These are phyloP conservation scores for Lentinula raphanica DNA, from an alignment of 768 basidiomycete species.

Conservation along the genomic window DNA sequence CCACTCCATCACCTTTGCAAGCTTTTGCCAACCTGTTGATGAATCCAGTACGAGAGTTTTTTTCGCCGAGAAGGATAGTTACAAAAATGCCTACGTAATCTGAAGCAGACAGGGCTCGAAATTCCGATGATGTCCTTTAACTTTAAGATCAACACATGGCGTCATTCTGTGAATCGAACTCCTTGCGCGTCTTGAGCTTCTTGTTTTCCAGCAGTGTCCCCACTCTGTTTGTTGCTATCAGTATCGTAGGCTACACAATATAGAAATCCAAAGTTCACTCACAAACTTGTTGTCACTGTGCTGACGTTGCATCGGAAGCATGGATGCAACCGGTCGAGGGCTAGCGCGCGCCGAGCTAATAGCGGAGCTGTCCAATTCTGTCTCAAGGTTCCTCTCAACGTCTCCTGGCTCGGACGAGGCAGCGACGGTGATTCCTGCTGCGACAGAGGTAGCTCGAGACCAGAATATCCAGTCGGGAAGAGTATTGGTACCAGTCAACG, in stretches of 20 bases:
- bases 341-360: conserved; percentile 27
- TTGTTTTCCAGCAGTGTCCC: neutral
- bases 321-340: neutral
- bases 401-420: conserved; percentile 6
- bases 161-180: neutral
- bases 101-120: neutral
- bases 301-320: neutral
- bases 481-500: conserved; percentile 31
- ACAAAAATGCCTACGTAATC: too few relatives aligned
- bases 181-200: neutral
- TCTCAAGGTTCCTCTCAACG: conserved; percentile 4
- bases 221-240: neutral
- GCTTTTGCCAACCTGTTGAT: too few relatives aligned
- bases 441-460: conserved; percentile 20
- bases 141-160: neutral
- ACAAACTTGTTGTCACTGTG: neutral
- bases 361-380: conserved; percentile 14
- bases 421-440: neutral
- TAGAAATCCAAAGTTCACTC: neutral
- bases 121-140: neutral
- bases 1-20: too few relatives aligned
- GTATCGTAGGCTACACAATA: too few relatives aligned
- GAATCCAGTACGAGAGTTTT: too few relatives aligned
- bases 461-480: conserved; percentile 43
- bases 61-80: too few relatives aligned